These are phyloP conservation scores for Prunus davidiana DNA, from an alignment of 306 rosid genomes.

Conservation along the genomic window DNA sequence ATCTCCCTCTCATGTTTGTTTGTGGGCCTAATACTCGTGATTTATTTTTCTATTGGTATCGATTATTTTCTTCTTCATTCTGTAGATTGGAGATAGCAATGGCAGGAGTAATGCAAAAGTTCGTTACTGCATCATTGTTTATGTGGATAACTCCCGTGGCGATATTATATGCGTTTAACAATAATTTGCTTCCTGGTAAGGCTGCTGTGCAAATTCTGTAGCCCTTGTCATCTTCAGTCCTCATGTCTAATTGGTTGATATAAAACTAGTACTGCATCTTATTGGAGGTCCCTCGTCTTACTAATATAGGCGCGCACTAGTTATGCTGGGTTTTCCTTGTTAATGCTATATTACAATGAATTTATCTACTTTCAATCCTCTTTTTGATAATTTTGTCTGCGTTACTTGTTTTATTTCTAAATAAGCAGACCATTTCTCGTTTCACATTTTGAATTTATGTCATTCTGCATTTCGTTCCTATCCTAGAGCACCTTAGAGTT, in stretches of 20 bases:
- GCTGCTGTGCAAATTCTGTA: neutral
- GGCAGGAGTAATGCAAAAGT: conserved; percentile 61
- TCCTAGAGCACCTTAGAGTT: neutral
- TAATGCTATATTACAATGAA: neutral
- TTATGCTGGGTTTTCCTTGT: neutral
- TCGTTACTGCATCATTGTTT: conserved; percentile 62
- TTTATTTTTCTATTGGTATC: neutral
- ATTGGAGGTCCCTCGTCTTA: neutral
- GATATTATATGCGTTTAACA: conserved; percentile 64
- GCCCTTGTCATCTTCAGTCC: neutral
- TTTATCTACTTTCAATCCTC: neutral
- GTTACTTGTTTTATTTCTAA: neutral
- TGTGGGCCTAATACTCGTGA: neutral
- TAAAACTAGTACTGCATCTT: neutral
- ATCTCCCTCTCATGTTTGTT: neutral
- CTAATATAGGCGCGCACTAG: neutral
- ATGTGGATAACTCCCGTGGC: conserved; percentile 77
- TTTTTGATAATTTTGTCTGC: neutral
- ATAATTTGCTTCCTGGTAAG: conserved; percentile 77
- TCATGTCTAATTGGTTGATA: neutral
- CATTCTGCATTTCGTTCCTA: neutral
- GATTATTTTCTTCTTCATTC: conserved; percentile 1
- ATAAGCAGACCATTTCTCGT: neutral
- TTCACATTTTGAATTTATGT: neutral
- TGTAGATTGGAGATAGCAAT: conserved; percentile 41